Evolutionary conservation across 2,329 filamentous ascomycete genomes (phyloP), one percentile per base, ranked within the genome.

Genomic region (Stagonosporopsis rhizophila): DNA sequence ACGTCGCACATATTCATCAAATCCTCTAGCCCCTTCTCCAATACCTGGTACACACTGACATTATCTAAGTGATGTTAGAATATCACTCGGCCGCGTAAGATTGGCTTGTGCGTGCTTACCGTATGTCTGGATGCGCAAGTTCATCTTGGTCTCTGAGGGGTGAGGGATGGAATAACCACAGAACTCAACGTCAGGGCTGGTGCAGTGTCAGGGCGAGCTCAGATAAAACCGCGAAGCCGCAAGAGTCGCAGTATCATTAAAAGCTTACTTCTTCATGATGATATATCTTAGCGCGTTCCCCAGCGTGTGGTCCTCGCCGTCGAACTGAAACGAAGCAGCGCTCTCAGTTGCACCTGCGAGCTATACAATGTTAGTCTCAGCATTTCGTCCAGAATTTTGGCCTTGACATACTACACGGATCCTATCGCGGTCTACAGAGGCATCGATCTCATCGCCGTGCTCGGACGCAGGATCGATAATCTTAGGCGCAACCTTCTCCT

Each of bases 131-230:
- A 99, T 98, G 70, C 95, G 87, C 60, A 99, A 82, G 73, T 98
- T 96, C 94, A 99, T 96, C 79, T 96, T 95, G 37, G 88, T 82
- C 78, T 99, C 95, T 35, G 93, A 96, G 46, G 95, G 95, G 78
- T 99, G 95, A 27, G 95, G 95, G 59, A 99, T 98, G 7, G 94
- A 91, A 78, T 99, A 99, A 59, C 94, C 95, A 78, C 95, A 98
- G 79, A 99, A 97, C 76, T 99, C 95, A 58, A 99, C 95, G 62
- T 95, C 87, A 27, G 95, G 94, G 76, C 94, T 98, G 63, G 49
- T 49, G 2, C 3, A 1, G 6, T 7, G 27, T 64, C 28, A 66
- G 48, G 20, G 8, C 19, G 3, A 25, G 7, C 6, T 40, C n/a
- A 44, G 15, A 4, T 12, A 3, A 3, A 32, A 15, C 30, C 17